Percentiles rank a stretch among this genome's conserved stretches.
phyloP scores from a whole-genome alignment of 1,284 basidiomycete genomes.

The Xerocomus minutiporus region DNA sequence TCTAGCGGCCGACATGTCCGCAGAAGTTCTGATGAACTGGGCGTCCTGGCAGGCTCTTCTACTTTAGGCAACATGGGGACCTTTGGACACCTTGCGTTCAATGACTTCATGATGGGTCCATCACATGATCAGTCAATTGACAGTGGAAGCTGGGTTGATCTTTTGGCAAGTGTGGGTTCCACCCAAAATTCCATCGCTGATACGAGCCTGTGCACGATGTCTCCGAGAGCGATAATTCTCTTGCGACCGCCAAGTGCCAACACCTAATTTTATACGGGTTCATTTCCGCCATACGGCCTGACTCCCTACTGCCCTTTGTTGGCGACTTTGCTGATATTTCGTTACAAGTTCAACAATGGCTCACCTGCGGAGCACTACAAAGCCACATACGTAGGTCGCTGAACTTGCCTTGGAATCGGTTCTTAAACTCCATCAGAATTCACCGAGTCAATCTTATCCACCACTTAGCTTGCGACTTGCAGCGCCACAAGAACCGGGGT shows the following conservation, averaged over 20 bases:
- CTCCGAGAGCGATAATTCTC: not conserved
- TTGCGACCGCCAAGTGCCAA: not conserved
- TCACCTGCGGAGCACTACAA: slow-evolving; percentile 36
- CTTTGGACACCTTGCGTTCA: slow-evolving; percentile 43
- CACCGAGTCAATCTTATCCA: slow-evolving; percentile 60
- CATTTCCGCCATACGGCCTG: not conserved
- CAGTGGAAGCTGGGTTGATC: slow-evolving; percentile 60
- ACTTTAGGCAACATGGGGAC: slow-evolving; percentile 21
- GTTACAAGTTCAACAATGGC: slow-evolving; percentile 25
- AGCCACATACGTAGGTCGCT: slow-evolving; percentile 38
- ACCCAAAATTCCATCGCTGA: not conserved
- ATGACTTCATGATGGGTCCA: slow-evolving; percentile 23
- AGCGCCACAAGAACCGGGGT: slow-evolving; percentile 67
- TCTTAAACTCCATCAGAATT: slow-evolving; percentile 40
- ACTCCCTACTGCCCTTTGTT: not conserved
- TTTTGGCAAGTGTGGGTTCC: slow-evolving; percentile 45
- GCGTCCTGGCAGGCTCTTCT: slow-evolving; percentile 14
- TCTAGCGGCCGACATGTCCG: too few relatives aligned
- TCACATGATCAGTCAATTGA: slow-evolving; percentile 21
- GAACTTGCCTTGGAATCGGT: not conserved
- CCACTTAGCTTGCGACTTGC: slow-evolving; percentile 62
- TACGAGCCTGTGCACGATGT: not conserved
- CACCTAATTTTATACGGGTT: not conserved
- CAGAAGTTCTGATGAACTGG: slow-evolving; percentile 29
- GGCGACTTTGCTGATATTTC: slow-evolving; percentile 12